Evolutionary conservation across 495 filamentous ascomycete species (phyloP), one percentile per base, ranked within the genome.

Genomic region (Penicillium parvum): DNA sequence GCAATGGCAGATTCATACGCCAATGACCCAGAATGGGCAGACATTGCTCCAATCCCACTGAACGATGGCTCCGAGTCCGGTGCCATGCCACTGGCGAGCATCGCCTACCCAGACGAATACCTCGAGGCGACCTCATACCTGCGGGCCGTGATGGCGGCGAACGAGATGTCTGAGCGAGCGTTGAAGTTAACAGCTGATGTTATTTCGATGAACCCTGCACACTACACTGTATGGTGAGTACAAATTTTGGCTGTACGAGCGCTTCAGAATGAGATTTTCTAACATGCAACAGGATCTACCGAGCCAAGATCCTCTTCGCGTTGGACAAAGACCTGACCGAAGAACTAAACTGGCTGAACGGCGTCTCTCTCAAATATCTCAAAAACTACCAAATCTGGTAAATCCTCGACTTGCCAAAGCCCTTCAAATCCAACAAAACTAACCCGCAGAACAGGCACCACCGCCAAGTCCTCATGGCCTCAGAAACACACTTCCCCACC

Each of bases 381-480:
- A 98, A 98, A 62, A 98, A 97, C 62, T 98, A 96, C 66, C 92
- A 98, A 63, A 97, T 97, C 58, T 97, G 92, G 76, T 79, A 65
- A n/a, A 26, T 16, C 7, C 8, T 10, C 25, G 27, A 21, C 1
- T 23, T 14, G 12, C 9, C 26, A 37, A 15, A 43, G 15, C 17
- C 0, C 2, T 14, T 2, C 12, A 18, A 45, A 6, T 7, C 0
- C 32, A 37, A 37, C 18, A 40, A 28, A 35, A 19, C 49, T 58
- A 49, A 64, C 37, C 3, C 15, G 18, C 0, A 6, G n/a, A 7
- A 18, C 43, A 79, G 76, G 92, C 89, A 96, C 57, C 94, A 97
- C 62, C 86, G 92, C 18, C 87, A 96, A 64, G 74, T 89, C 25
- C 68, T 98, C 14, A 76, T 96, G 58, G 63, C 69, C 16, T 65